Base-by-base conservation (phyloP, 495 filamentous ascomycete species). In the Parathielavia hyrcaniae region DNA sequence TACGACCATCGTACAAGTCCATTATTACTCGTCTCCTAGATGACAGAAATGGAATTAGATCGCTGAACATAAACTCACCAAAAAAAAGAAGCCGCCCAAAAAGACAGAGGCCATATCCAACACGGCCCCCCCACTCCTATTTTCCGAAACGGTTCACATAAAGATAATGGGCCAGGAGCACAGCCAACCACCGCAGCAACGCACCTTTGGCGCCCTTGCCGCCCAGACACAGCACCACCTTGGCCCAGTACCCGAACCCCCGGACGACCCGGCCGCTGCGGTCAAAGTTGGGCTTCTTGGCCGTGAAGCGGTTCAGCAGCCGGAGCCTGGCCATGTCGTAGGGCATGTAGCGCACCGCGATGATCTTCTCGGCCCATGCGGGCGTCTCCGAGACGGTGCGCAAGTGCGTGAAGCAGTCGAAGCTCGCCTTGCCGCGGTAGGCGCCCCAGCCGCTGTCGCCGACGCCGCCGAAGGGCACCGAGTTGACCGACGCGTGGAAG, bases 381-480 rank as follows among this genome's bases (percentile, higher is more conserved):
- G 91, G 91, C 38, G 86, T 91, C 59, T 77, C 82, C 50, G 85
- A 86, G 57, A 95, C 75, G 58, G 83, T 81, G 53, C 91, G 85
- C 22, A 84, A 79, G 74, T 97, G 88, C 26, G 83, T 85, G 76
- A 95, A 98, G 68, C 78, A 79, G 63, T 97, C 90, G 75, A 95
- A 96, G 50, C 83, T 86, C 48, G 87, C 78, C 68, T 83, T 82
- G 58, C 93, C 93, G 64, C 88, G 83, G 76, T 97, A 97, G 11
- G 83, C 77, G 52, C 93, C 93, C 63, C 80, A 78, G 55, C 93
- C 92, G 57, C 83, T 88, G 63, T 89, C 83, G 57, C 93, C 93
- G 34, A 98, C 87, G 65, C 92, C 92, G 60, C 93, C 93, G 67
- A 98, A 97, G 51, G 89, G 77, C 5, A 96, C 74, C 10, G 85